Evolutionary conservation across 2,329 filamentous ascomycete species (phyloP).

Genomic region (Falciphora oryzae): DNA sequence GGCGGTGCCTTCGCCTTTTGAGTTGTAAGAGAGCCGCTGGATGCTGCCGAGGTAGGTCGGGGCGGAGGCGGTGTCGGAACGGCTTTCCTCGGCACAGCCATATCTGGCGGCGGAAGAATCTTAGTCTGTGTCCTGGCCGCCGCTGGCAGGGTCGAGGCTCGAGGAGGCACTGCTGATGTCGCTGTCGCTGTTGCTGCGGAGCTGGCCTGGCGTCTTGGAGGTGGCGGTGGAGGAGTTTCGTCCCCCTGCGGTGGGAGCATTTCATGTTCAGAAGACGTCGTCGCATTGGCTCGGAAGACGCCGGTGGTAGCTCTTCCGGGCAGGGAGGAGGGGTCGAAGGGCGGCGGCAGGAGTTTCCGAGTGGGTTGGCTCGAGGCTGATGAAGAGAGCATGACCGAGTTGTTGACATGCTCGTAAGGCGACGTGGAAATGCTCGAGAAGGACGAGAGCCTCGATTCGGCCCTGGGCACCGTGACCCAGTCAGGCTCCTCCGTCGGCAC

Average conservation of each 20-base stretch:
- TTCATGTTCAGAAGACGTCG: neutral
- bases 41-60: conserved; percentile 19
- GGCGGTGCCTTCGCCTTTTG: conserved; percentile 42
- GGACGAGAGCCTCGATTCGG: conserved; percentile 46
- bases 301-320: conserved; percentile 29
- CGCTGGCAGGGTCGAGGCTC: conserved; percentile 27
- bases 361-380: conserved; percentile 39
- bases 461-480: conserved; percentile 66
- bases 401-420: conserved; percentile 52
- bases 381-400: conserved; percentile 40
- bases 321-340: conserved; percentile 40
- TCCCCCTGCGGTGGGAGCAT: conserved; percentile 18
- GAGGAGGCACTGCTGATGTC: conserved; percentile 13
- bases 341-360: conserved; percentile 43
- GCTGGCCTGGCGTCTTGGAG: conserved; percentile 17
- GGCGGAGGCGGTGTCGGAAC: conserved; percentile 14
- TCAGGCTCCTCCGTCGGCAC: conserved; percentile 67
- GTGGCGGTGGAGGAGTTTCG: conserved; percentile 38
- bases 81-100: neutral
- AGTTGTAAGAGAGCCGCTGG: conserved; percentile 29
- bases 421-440: conserved; percentile 54
- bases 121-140: conserved; percentile 33
- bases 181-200: conserved; percentile 1
- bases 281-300: conserved; percentile 30
- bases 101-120: conserved; percentile 5